phyloP scores from a whole-genome alignment of 257 asterid genomes.

The Petunia secreta region DNA sequence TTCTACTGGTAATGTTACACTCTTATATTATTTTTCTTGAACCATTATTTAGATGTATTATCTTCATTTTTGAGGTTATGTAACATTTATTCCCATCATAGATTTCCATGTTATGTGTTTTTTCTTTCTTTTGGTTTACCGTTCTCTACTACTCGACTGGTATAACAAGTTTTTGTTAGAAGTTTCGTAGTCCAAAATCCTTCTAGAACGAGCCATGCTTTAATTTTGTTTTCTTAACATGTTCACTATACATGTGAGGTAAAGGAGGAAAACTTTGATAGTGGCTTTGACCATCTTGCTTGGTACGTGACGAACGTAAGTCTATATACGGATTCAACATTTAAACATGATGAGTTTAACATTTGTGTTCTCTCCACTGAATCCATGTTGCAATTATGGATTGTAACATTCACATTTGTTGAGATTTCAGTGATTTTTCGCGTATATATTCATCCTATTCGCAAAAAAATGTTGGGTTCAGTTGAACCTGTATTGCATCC shows the following conservation, averaged over 20 bases:
- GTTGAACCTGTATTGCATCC: too few species aligned
- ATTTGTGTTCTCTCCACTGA: too few species aligned
- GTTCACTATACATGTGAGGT: background rate
- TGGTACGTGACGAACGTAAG: background rate
- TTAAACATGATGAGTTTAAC: too few species aligned
- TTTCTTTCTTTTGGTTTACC: background rate
- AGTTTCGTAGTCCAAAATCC: too few species aligned
- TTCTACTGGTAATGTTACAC: background rate
- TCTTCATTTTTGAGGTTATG: background rate
- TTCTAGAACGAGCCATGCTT: background rate
- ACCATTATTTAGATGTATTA: background rate
- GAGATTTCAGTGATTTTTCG: too few species aligned
- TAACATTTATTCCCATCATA: background rate
- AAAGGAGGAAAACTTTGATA: background rate
- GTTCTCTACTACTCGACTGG: background rate
- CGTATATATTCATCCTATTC: too few species aligned
- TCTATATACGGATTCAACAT: too few species aligned
- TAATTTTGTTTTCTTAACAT: background rate
- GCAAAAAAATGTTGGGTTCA: too few species aligned
- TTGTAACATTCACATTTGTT: too few species aligned
- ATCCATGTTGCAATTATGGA: too few species aligned
- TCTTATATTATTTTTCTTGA: background rate
- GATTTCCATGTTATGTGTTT: constrained; percentile 5
- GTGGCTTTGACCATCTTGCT: background rate
- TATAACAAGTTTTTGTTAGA: too few species aligned